Conservation (phyloP, 225 moss, liverwort and hornwort species). For the Sphagnum tenellum region DNA sequence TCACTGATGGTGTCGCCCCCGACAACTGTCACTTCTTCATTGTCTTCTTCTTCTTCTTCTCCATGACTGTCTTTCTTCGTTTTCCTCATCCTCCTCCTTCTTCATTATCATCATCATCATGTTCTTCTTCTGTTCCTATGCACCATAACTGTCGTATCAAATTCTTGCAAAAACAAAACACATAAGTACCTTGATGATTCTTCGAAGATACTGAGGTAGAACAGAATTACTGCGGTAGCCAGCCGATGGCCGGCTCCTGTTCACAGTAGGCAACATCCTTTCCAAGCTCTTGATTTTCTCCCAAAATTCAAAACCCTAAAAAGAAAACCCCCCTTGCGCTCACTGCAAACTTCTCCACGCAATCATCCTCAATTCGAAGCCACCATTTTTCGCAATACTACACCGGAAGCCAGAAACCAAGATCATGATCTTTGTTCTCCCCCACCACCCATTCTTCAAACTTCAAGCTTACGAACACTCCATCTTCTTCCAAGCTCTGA, state of each 20-base stretch:
- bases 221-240: conserved; percentile 79
- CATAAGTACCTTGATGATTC: conserved; percentile 69
- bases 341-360: too few relatives aligned
- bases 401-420: too few relatives aligned
- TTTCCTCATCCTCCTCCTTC: background rate
- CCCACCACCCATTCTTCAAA: too few relatives aligned
- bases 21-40: conserved; percentile 4
- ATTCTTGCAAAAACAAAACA: background rate
- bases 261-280: conserved; percentile 74
- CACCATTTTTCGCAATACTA: too few relatives aligned
- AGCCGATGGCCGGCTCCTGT: conserved; percentile 64
- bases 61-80: background rate
- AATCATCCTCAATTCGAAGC: too few relatives aligned
- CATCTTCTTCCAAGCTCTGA: too few relatives aligned
- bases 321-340: too few relatives aligned
- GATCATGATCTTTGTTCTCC: too few relatives aligned
- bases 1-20: background rate
- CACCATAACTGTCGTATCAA: background rate
- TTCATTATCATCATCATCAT: background rate
- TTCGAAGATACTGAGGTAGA: conserved; percentile 77
- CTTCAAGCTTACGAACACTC: too few relatives aligned
- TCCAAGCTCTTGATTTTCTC: too few relatives aligned
- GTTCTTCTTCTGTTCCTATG: background rate
- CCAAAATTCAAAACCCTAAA: too few relatives aligned
- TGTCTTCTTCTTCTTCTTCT: background rate